phyloP scores from a whole-genome alignment of 805 yeast species.

The Monosporozyma unispora region DNA sequence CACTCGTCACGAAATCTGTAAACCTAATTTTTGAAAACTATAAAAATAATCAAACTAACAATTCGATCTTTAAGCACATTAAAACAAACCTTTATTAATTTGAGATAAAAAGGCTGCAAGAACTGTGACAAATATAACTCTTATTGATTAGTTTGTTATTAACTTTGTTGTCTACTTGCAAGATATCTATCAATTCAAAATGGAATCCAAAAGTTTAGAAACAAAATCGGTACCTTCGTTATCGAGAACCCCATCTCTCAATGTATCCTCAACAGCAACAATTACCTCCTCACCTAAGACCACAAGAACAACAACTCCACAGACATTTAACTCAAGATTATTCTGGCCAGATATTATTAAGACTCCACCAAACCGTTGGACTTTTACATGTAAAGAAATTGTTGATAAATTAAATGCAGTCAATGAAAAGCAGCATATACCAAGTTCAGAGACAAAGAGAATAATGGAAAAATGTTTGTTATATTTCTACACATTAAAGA shows the following conservation, averaged over 20 bases:
- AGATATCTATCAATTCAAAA: not conserved
- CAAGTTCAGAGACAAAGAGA: constrained; percentile 20
- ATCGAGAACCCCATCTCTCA: not conserved
- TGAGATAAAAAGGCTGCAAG: too few relatives aligned
- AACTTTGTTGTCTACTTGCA: too few relatives aligned
- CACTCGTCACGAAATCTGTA: not conserved
- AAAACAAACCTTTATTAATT: too few relatives aligned
- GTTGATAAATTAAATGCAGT: constrained; percentile 22
- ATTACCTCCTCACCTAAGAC: not conserved
- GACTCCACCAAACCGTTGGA: constrained; percentile 27
- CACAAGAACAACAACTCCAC: not conserved
- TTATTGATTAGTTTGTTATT: too few relatives aligned
- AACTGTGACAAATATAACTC: too few relatives aligned
- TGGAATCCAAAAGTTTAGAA: not conserved
- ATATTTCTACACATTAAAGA: constrained; percentile 30
- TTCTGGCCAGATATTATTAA: constrained; percentile 31
- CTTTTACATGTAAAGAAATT: constrained; percentile 22
- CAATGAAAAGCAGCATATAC: constrained; percentile 4
- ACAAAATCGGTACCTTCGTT: not conserved
- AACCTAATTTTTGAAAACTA: not conserved
- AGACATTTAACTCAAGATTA: constrained; percentile 20
- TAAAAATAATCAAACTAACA: too few relatives aligned
- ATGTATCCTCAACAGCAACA: not conserved
- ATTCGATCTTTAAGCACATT: too few relatives aligned
- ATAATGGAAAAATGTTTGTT: constrained; percentile 29